Percentiles rank a stretch among this genome's conserved stretches.
Conservation (phyloP, 805 yeast genomes). For the Ogataea kodamae region DNA sequence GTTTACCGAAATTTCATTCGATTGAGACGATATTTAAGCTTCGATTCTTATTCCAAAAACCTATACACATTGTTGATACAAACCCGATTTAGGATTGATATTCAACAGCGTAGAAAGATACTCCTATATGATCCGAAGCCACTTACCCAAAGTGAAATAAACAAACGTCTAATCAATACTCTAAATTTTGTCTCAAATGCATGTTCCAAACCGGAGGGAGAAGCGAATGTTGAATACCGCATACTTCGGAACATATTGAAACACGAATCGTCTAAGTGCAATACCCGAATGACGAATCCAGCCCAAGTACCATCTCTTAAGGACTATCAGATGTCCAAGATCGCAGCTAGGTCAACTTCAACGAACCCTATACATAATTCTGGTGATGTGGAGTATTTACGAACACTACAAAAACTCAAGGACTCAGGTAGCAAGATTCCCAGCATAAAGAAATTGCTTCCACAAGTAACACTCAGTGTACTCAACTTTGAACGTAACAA, state of each 20-base stretch:
- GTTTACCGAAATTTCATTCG: slow-evolving; percentile 25
- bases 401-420: neutral
- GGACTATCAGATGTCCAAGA: slow-evolving; percentile 1
- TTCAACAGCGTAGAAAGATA: slow-evolving; percentile 15
- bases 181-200: slow-evolving; percentile 28
- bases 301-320: slow-evolving; percentile 8
- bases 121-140: slow-evolving; percentile 2
- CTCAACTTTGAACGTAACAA: slow-evolving; percentile 22
- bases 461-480: slow-evolving; percentile 10
- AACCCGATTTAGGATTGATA: slow-evolving; percentile 24
- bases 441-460: slow-evolving; percentile 2
- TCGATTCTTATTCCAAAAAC: slow-evolving; percentile 6
- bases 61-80: slow-evolving; percentile 15
- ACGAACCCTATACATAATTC: neutral
- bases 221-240: slow-evolving; percentile 12
- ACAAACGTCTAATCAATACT: slow-evolving; percentile 21
- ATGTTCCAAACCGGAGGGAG: slow-evolving; percentile 10
- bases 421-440: neutral
- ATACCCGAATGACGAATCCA: slow-evolving; percentile 2
- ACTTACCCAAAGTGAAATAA: slow-evolving; percentile 12
- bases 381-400: neutral
- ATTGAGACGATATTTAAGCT: slow-evolving; percentile 11
- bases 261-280: slow-evolving; percentile 22
- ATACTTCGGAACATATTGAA: slow-evolving; percentile 21
- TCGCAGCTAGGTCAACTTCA: neutral